These are phyloP conservation scores for Aspergillus luchuensis DNA, from an alignment of 2,329 filamentous ascomycete species.

Conservation along the genomic window DNA sequence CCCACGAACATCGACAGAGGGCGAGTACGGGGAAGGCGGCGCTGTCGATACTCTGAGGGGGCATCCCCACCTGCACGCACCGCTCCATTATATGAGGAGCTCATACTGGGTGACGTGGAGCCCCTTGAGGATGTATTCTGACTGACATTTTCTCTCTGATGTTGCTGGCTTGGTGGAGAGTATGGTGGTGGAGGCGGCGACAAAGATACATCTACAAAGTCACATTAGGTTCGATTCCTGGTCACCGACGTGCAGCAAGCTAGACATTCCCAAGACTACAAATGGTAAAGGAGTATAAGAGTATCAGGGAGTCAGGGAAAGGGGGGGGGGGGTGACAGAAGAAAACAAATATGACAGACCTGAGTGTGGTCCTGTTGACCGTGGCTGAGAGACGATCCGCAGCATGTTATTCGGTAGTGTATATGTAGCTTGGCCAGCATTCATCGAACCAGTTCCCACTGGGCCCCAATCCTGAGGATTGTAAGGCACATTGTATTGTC, in stretches of 20 bases:
- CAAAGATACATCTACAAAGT: slow-evolving; percentile 29
- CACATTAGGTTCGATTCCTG: slow-evolving; percentile 13
- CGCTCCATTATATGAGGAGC: slow-evolving; percentile 21
- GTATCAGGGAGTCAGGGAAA: neutral
- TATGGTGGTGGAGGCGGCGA: slow-evolving; percentile 44
- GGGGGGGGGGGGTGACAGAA: neutral
- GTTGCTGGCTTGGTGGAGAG: slow-evolving; percentile 37
- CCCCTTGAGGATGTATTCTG: slow-evolving; percentile 17
- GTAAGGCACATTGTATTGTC: slow-evolving; percentile 50
- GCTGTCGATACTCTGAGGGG: slow-evolving; percentile 28
- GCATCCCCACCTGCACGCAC: slow-evolving; percentile 23
- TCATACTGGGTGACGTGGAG: slow-evolving; percentile 22
- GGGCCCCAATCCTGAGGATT: slow-evolving; percentile 54
- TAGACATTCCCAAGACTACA: neutral
- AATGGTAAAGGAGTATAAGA: neutral
- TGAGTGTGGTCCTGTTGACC: slow-evolving; percentile 31
- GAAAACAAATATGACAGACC: slow-evolving; percentile 29
- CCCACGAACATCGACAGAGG: slow-evolving; percentile 36
- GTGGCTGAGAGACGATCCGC: slow-evolving; percentile 30
- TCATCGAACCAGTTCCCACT: slow-evolving; percentile 33
- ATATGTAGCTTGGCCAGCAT: slow-evolving; percentile 31
- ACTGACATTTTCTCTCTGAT: slow-evolving; percentile 21
- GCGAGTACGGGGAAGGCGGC: slow-evolving; percentile 31
- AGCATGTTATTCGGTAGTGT: slow-evolving; percentile 32
- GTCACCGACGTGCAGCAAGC: neutral